Percentiles rank a stretch among this genome's conserved stretches.
phyloP scores from a whole-genome alignment of 176 grass and related monocot species.

The Triticum turgidum region DNA sequence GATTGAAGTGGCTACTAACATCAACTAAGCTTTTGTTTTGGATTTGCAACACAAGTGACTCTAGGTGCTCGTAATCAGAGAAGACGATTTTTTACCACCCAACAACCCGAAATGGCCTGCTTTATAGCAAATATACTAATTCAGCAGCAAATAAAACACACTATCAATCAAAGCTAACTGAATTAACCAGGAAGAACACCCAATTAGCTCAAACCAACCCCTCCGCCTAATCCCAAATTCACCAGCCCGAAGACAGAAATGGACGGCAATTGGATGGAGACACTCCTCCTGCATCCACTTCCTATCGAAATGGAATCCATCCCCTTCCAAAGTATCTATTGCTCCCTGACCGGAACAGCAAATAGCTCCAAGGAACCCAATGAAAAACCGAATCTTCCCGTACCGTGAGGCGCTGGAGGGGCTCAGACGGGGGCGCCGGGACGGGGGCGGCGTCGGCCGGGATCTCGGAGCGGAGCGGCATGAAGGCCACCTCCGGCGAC shows the following conservation, averaged over 20 bases:
- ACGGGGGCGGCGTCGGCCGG: slow-evolving; percentile 53
- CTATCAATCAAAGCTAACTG: slow-evolving; percentile 6
- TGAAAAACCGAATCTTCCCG: slow-evolving; percentile 33
- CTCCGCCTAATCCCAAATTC: slow-evolving; percentile 14
- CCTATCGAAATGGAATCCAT: slow-evolving; percentile 10
- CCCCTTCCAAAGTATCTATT: slow-evolving; percentile 15
- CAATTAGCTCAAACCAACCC: slow-evolving; percentile 24
- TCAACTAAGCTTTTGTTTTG: slow-evolving; percentile 14
- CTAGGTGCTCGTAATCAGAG: neutral
- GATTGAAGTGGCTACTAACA: neutral
- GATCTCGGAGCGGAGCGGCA: slow-evolving; percentile 69
- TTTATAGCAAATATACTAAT: neutral
- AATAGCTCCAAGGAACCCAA: slow-evolving; percentile 26
- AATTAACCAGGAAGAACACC: slow-evolving; percentile 24
- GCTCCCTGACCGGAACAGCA: too few species aligned
- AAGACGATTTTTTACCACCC: neutral
- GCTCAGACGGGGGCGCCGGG: slow-evolving; percentile 33
- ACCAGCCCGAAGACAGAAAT: neutral
- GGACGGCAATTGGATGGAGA: slow-evolving; percentile 18
- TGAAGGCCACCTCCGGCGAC: slow-evolving; percentile 65
- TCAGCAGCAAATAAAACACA: neutral
- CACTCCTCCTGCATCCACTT: slow-evolving; percentile 7
- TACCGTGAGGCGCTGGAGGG: slow-evolving; percentile 72
- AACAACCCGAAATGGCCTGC: neutral
- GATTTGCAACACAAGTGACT: neutral